Evolutionary conservation across 2,329 filamentous ascomycete genomes (phyloP), one percentile per base, ranked within the genome.

Genomic region (Calonectria multiphialidica): DNA sequence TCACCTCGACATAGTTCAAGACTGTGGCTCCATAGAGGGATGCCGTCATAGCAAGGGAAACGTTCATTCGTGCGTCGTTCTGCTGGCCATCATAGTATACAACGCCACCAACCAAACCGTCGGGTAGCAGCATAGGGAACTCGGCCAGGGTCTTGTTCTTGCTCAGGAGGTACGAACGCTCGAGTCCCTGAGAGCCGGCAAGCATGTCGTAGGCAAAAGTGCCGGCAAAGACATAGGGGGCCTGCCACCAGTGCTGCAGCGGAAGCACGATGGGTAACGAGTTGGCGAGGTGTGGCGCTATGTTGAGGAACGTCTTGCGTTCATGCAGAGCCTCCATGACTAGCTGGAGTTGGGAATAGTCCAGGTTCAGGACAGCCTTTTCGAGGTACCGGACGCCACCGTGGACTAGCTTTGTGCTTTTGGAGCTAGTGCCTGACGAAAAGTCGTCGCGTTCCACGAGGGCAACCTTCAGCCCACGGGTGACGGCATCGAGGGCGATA

Each of bases 71-170:
- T 30, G 94, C 95, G 82, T 97, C 94, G 81, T 97, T 96, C 86
- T 96, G 94, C 70, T 94, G 94, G 74, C 94, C 94, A 85, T 97
- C 93, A 81, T 96, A 96, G 88, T 97, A 97, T 44, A 96, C 94
- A 79, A 96, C 86, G 40, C 94, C 94, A 76, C 94, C 94, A 66
- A 95, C 89, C 18, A 96, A 86, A 74, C 91, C 91, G 66, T 94
- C 91, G 79, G 90, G 92, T 83, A 92, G 93, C 76, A 97, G 85
- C 90, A 95, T 93, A 25, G 94, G 94, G 80, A 96, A 96, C 9
- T 92, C 90, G 79, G 95, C 92, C 72, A 95, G 86, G 10, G 94
- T 94, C 84, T 94, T 94, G 83, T 89, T 92, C 84, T 91, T 93
- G 75, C 92, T 93, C 84, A 96, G 84, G 81, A 95, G 95, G 85